Conservation (phyloP, 2,329 filamentous ascomycete species). For the Botrytis fragariae region DNA sequence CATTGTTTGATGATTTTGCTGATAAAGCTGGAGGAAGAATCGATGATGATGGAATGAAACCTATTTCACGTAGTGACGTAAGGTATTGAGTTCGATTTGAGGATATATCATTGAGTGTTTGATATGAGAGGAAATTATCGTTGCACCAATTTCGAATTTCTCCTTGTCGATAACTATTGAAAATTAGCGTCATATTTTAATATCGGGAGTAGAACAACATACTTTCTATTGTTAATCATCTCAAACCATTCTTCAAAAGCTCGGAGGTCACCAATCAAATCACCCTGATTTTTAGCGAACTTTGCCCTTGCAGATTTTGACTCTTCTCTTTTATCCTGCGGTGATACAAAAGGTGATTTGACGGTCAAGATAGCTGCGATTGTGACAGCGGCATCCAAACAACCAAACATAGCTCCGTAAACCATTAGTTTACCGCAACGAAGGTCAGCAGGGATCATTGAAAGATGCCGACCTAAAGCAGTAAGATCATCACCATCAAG, state of each 20-base stretch:
- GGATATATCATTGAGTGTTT: slow-evolving; percentile 83
- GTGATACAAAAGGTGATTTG: slow-evolving; percentile 81
- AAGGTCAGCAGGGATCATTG: slow-evolving; percentile 90
- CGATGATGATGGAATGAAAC: slow-evolving; percentile 58
- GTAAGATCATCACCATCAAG: slow-evolving; percentile 84
- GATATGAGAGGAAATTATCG: slow-evolving; percentile 77
- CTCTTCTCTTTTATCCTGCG: slow-evolving; percentile 77
- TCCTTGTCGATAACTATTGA: slow-evolving; percentile 49
- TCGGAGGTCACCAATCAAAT: slow-evolving; percentile 80
- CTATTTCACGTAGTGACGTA: slow-evolving; percentile 79
- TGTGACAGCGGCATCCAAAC: slow-evolving; percentile 81
- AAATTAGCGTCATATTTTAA: slow-evolving; percentile 22
- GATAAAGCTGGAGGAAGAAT: slow-evolving; percentile 41
- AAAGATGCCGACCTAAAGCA: slow-evolving; percentile 86
- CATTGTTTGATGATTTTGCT: slow-evolving; percentile 46
- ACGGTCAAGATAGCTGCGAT: slow-evolving; percentile 92
- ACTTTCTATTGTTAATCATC: slow-evolving; percentile 56
- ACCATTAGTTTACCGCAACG: slow-evolving; percentile 94
- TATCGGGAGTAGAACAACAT: not conserved
- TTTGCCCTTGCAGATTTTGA: slow-evolving; percentile 71
- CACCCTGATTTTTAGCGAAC: slow-evolving; percentile 78
- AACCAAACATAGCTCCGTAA: slow-evolving; percentile 90
- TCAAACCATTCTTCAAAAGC: slow-evolving; percentile 81
- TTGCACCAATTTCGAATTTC: slow-evolving; percentile 76
- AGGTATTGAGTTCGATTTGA: slow-evolving; percentile 85